Evolutionary conservation across 2,329 filamentous ascomycete species (phyloP).

Genomic region (Phaeosphaeriaceae sp.): DNA sequence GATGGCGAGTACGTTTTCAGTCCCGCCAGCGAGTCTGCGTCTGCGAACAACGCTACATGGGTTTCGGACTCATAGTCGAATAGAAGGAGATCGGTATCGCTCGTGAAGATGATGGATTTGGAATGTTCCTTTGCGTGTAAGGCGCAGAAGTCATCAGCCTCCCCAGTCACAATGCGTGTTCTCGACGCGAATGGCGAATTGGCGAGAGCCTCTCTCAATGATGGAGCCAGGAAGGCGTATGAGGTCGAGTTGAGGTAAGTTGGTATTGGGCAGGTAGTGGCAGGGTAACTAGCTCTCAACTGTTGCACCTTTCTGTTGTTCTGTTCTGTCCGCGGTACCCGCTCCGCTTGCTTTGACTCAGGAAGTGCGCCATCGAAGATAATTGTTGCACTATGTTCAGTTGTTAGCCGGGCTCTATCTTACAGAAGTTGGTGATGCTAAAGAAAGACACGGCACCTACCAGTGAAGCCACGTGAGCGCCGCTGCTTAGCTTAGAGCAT

Average conservation of each 20-base stretch:
- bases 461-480: not conserved
- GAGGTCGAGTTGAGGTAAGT: conserved; percentile 50
- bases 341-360: conserved; percentile 66
- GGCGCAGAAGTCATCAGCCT: conserved; percentile 86
- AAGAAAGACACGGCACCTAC: not conserved
- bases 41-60: conserved; percentile 72
- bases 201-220: conserved; percentile 75
- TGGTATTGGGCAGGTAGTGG: conserved; percentile 35
- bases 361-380: conserved; percentile 90
- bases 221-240: conserved; percentile 77
- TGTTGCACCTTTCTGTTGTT: conserved; percentile 65
- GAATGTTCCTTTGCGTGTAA: conserved; percentile 63
- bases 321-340: conserved; percentile 67
- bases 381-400: conserved; percentile 61
- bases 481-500: not conserved
- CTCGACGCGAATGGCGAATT: conserved; percentile 50
- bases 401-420: not conserved
- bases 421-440: not conserved
- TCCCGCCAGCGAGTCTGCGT: conserved; percentile 58
- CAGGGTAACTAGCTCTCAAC: conserved; percentile 50
- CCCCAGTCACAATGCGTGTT: conserved; percentile 74
- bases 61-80: conserved; percentile 72
- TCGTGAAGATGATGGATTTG: conserved; percentile 74
- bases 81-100: conserved; percentile 86
- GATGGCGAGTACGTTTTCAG: conserved; percentile 53